phyloP scores from a whole-genome alignment of 805 yeast species.

The Kuraishia cidri region DNA sequence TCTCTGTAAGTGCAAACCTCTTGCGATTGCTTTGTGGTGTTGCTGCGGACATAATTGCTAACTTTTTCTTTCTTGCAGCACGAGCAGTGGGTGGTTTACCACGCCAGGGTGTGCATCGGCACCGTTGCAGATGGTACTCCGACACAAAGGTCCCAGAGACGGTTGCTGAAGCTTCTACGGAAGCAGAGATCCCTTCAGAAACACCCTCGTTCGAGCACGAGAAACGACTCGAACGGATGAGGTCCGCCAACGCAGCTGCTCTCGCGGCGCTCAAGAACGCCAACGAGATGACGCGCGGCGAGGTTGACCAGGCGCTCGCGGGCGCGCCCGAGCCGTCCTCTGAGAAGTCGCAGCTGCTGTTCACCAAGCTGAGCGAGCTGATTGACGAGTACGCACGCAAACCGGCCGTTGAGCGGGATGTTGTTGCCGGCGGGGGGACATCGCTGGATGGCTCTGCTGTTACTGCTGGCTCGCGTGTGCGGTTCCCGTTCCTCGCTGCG shows the following conservation, averaged over 20 bases:
- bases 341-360: constrained; percentile 35
- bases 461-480: no score
- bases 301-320: background rate
- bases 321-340: background rate
- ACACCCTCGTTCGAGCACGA: background rate
- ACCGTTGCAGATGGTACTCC: no score
- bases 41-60: no score
- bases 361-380: constrained; percentile 46
- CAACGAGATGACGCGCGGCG: constrained; percentile 1
- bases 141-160: background rate
- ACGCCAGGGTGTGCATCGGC: no score
- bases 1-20: no score
- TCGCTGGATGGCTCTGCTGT: no score
- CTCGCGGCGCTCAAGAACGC: background rate
- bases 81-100: no score
- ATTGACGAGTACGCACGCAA: constrained; percentile 31
- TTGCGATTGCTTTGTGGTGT: no score
- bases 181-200: background rate
- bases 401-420: background rate
- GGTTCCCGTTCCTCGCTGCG: background rate
- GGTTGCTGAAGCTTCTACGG: background rate
- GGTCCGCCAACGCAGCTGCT: background rate
- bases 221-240: background rate
- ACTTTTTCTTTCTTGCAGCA: no score
- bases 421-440: no score